Evolutionary conservation across 2,329 filamentous ascomycete species (phyloP).

Genomic region (Pestalotiopsis sp.): DNA sequence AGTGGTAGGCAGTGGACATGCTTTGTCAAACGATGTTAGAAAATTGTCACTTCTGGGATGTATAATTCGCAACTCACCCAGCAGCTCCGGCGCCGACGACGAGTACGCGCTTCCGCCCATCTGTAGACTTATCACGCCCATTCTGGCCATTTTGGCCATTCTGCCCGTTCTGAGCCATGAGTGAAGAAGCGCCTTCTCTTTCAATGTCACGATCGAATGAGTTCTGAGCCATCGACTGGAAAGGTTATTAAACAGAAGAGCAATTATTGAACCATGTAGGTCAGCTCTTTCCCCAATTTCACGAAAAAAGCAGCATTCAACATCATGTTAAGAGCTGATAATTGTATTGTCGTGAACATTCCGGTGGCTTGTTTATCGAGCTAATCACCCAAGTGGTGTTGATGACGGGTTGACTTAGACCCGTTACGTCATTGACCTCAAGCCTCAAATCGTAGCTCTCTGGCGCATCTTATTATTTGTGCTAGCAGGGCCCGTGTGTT

Average conservation of each 20-base stretch:
- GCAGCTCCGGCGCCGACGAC: slow-evolving; percentile 45
- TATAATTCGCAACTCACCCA: slow-evolving; percentile 27
- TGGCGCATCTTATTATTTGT: neutral
- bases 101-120: slow-evolving; percentile 37
- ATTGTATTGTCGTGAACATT: neutral
- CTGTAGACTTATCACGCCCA: slow-evolving; percentile 4
- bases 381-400: neutral
- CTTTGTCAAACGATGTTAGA: slow-evolving; percentile 20
- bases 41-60: neutral
- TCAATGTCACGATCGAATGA: slow-evolving; percentile 24
- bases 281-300: neutral
- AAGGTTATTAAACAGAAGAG: too few relatives aligned
- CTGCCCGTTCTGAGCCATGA: slow-evolving; percentile 26
- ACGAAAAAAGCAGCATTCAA: neutral
- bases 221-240: slow-evolving; percentile 4
- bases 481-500: neutral
- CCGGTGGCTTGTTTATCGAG: neutral
- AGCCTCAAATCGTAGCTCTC: slow-evolving; percentile 4
- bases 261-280: neutral
- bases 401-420: slow-evolving; percentile 14
- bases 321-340: neutral
- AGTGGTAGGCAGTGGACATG: slow-evolving; percentile 62
- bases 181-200: slow-evolving; percentile 14
- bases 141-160: slow-evolving; percentile 8
- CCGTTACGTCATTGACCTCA: slow-evolving; percentile 14